Conservation (phyloP, 495 filamentous ascomycete genomes). For the Apodospora peruviana region DNA sequence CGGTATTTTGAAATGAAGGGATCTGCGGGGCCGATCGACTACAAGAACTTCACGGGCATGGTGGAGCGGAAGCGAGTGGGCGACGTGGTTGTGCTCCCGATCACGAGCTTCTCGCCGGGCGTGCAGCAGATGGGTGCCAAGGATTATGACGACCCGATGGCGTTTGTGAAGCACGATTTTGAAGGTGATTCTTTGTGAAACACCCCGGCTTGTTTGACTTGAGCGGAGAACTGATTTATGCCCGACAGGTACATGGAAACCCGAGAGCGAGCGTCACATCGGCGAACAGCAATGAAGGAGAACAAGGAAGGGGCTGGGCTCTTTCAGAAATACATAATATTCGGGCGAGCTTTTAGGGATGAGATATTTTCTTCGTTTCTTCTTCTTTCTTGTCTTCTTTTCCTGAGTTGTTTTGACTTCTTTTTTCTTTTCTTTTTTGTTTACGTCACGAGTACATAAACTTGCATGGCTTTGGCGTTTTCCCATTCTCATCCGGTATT, state of each 20-base stretch:
- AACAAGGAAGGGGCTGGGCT: slow-evolving; percentile 10
- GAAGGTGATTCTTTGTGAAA: slow-evolving; percentile 64
- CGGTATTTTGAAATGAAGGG: slow-evolving; percentile 78
- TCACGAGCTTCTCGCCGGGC: slow-evolving; percentile 95
- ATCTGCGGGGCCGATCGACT: slow-evolving; percentile 71
- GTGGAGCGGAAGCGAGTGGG: slow-evolving; percentile 76
- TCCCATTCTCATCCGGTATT: no score
- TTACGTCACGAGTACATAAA: background rate
- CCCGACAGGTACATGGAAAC: slow-evolving; percentile 69
- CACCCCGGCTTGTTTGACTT: background rate
- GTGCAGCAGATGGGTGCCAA: slow-evolving; percentile 91
- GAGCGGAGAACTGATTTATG: slow-evolving; percentile 8
- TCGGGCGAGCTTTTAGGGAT: background rate
- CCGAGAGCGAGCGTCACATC: slow-evolving; percentile 60
- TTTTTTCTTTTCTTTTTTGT: background rate
- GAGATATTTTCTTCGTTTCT: background rate
- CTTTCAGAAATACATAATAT: slow-evolving; percentile 1
- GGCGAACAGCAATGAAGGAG: slow-evolving; percentile 27
- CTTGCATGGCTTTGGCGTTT: no score
- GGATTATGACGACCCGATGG: slow-evolving; percentile 89
- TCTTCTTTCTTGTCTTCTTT: background rate
- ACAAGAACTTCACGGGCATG: slow-evolving; percentile 85
- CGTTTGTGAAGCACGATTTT: slow-evolving; percentile 96
- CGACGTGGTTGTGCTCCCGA: slow-evolving; percentile 88
- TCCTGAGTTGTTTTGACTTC: background rate